These are phyloP conservation scores for Aphanomyces stellatus DNA, from an alignment of 352 stramenopile species.

Conservation along the genomic window DNA sequence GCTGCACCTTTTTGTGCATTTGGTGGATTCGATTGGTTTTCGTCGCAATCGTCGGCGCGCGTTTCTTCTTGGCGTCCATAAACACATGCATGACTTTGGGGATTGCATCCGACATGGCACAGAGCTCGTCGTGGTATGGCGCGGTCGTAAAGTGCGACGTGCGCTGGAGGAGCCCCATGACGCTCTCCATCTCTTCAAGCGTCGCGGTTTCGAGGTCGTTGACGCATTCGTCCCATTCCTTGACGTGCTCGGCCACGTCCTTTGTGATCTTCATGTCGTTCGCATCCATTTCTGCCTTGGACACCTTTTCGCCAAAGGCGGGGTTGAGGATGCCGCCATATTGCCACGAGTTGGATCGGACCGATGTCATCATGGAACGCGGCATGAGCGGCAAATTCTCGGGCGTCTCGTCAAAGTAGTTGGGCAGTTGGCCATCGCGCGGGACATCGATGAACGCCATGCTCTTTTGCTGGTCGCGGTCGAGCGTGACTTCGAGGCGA, in stretches of 20 bases:
- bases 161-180: background rate
- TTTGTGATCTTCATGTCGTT: background rate
- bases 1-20: slow-evolving; percentile 2
- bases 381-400: background rate
- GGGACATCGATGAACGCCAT: slow-evolving; percentile 3
- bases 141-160: background rate
- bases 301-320: slow-evolving; percentile 9
- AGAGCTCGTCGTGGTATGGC: background rate
- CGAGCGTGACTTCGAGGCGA: slow-evolving; percentile 4
- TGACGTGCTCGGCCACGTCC: slow-evolving; percentile 11
- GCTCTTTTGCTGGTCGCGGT: background rate
- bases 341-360: background rate
- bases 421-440: background rate
- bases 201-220: background rate
- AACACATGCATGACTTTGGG: slow-evolving; percentile 6
- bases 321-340: slow-evolving; percentile 12
- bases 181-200: background rate
- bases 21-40: background rate
- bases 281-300: slow-evolving; percentile 7
- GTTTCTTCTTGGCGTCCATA: slow-evolving; percentile 7
- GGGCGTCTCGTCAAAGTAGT: background rate
- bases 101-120: background rate
- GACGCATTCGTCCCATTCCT: slow-evolving; percentile 10
- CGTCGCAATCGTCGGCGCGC: background rate
- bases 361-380: background rate